phyloP scores from a whole-genome alignment of 2,329 filamentous ascomycete genomes.

The Trichophyton equinum region DNA sequence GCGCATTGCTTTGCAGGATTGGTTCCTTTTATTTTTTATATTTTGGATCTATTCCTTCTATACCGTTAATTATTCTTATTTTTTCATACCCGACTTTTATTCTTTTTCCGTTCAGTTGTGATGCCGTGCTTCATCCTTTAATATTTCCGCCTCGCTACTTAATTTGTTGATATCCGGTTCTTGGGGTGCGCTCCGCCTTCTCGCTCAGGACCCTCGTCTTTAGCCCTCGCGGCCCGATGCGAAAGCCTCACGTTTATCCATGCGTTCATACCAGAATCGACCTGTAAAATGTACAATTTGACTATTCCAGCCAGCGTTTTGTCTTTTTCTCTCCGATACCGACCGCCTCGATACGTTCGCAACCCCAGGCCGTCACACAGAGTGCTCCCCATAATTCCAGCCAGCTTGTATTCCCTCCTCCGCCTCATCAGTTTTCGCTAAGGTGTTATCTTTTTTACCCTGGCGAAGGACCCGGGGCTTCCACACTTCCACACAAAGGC shows the following conservation, averaged over 20 bases:
- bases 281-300: background rate
- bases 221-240: background rate
- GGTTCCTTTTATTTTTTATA: too few species aligned
- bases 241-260: background rate
- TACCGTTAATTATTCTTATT: background rate
- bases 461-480: too few species aligned
- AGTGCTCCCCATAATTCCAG: background rate
- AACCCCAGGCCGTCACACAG: background rate
- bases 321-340: background rate
- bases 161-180: background rate
- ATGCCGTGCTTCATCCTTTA: background rate
- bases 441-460: background rate
- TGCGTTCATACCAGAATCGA: background rate
- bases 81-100: background rate
- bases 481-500: background rate
- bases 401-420: background rate
- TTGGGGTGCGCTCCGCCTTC: background rate
- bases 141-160: background rate
- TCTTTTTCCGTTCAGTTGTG: too few species aligned
- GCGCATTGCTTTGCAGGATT: background rate
- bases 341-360: background rate
- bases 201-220: background rate
- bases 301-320: background rate
- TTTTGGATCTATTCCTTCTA: background rate
- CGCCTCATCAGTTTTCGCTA: background rate